phyloP scores from a whole-genome alignment of 257 asterid genomes.

The Leptodermis oblonga region DNA sequence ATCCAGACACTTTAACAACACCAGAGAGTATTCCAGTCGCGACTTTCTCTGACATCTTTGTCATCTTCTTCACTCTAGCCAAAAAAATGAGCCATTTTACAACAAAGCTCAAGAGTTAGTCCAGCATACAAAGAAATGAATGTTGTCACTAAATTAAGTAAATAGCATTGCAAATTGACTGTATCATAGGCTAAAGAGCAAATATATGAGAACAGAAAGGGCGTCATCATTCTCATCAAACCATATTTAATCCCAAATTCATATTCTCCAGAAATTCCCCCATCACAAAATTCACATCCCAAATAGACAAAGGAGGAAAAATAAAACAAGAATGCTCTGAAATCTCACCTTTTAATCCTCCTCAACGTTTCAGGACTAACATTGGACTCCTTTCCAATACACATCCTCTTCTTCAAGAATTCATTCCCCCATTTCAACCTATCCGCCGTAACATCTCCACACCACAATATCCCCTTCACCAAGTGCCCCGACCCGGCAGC shows the following conservation, averaged over 20 bases:
- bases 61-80: conserved; percentile 67
- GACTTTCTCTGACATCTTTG: conserved; percentile 75
- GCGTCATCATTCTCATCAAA: neutral
- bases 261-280: too few relatives aligned
- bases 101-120: neutral
- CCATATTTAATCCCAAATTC: neutral
- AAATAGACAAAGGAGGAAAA: neutral
- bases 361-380: conserved; percentile 55
- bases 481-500: conserved; percentile 87
- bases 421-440: conserved; percentile 81
- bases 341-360: conserved; percentile 67
- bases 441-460: conserved; percentile 81
- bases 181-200: neutral
- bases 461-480: conserved; percentile 88
- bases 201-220: neutral
- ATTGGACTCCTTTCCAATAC: conserved; percentile 37
- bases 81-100: neutral
- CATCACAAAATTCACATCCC: neutral
- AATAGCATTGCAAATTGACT: too few relatives aligned
- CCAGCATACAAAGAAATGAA: neutral
- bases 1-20: conserved; percentile 83
- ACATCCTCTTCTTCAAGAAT: conserved; percentile 57
- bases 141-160: neutral
- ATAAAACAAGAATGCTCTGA: neutral
- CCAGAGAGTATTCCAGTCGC: conserved; percentile 72